Conservation (phyloP, 2,329 filamentous ascomycete genomes). For the Pseudogymnoascus sp. region DNA sequence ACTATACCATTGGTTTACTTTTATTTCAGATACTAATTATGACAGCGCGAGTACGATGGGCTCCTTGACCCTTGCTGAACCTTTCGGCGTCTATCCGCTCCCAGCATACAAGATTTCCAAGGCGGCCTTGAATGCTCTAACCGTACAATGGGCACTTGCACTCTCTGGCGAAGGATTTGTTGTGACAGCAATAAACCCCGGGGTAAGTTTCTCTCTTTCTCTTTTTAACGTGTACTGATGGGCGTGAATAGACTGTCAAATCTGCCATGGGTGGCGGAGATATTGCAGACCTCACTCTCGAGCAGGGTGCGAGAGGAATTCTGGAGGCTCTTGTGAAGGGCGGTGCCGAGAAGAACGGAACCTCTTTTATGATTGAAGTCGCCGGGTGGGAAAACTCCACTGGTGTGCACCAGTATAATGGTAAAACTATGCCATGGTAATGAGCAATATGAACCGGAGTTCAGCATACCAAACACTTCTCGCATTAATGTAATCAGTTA, state of each 20-base stretch:
- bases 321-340: background rate
- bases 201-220: background rate
- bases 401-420: constrained; percentile 11
- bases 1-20: background rate
- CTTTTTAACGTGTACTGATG: background rate
- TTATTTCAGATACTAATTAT: background rate
- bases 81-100: background rate
- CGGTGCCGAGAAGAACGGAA: constrained; percentile 1
- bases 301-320: constrained; percentile 8
- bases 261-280: constrained; percentile 7
- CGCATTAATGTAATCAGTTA: too few species aligned
- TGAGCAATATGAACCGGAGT: background rate
- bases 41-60: background rate
- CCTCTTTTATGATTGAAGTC: constrained; percentile 11
- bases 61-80: background rate
- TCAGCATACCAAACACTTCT: too few species aligned
- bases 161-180: background rate
- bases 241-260: background rate
- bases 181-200: background rate
- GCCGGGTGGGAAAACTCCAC: constrained; percentile 10
- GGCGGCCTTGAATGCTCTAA: constrained; percentile 19
- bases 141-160: constrained; percentile 4
- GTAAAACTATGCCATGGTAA: constrained; percentile 10
- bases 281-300: constrained; percentile 7
- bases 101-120: constrained; percentile 15